phyloP scores from a whole-genome alignment of 176 grass and related monocot genomes.

The Oryza longistaminata region DNA sequence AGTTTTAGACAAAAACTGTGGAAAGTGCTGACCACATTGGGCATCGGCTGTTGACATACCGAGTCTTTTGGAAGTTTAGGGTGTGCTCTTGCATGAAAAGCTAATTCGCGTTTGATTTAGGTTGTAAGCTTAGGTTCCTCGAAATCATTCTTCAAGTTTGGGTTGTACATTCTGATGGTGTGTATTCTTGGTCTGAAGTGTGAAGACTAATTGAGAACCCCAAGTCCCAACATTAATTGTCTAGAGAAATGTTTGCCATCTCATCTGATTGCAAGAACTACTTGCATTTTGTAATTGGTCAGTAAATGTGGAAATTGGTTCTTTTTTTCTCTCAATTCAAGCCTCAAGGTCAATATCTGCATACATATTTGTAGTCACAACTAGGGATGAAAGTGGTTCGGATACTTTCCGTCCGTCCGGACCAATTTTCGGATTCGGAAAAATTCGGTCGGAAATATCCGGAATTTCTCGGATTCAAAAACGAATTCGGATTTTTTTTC shows the following conservation, averaged over 20 bases:
- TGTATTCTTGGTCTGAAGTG: slow-evolving; percentile 11
- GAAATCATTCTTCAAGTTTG: neutral
- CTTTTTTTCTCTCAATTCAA: neutral
- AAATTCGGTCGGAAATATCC: no score
- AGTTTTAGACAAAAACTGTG: slow-evolving; percentile 5
- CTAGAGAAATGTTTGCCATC: neutral
- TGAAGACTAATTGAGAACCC: neutral
- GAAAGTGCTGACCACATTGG: slow-evolving; percentile 14
- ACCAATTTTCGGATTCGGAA: no score
- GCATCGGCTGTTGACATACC: slow-evolving; percentile 1
- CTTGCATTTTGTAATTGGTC: slow-evolving; percentile 1
- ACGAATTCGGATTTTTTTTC: no score
- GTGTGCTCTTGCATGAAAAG: slow-evolving; percentile 21
- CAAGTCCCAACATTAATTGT: neutral
- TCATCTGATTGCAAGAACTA: neutral
- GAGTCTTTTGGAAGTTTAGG: slow-evolving; percentile 16
- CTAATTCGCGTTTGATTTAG: slow-evolving; percentile 4
- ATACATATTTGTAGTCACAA: neutral
- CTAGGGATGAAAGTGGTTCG: no score
- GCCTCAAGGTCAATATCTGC: neutral
- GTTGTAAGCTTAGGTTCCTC: slow-evolving; percentile 6
- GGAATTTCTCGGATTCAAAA: no score
- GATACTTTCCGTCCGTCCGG: no score
- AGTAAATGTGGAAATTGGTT: neutral
- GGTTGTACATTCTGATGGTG: slow-evolving; percentile 19